Percentiles rank a stretch among this genome's conserved stretches.
Conservation (phyloP, 257 asterid genomes). For the Nicotiana undulata region DNA sequence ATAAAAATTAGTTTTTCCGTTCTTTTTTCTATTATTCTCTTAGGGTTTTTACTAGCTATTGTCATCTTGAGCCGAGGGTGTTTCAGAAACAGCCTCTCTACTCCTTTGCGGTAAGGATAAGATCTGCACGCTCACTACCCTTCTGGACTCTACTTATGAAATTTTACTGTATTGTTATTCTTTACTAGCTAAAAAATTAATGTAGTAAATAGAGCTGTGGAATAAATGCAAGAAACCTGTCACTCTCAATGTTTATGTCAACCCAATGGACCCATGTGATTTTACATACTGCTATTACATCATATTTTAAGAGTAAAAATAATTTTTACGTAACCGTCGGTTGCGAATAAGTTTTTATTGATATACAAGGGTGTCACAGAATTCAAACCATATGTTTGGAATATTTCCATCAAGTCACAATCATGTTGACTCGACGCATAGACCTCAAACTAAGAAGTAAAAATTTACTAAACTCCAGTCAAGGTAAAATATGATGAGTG, state of each 20-base stretch:
- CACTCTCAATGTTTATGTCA: background rate
- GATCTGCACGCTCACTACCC: too few relatives aligned
- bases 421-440: background rate
- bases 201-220: background rate
- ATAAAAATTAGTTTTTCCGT: background rate
- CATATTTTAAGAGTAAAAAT: background rate
- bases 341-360: background rate
- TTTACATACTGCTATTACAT: background rate
- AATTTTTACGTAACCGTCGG: background rate
- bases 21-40: background rate
- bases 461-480: too few relatives aligned
- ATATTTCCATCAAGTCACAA: background rate
- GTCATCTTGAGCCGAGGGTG: too few relatives aligned
- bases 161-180: too few relatives aligned
- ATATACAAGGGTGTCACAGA: background rate
- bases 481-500: too few relatives aligned
- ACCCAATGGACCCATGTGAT: background rate
- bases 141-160: accelerated
- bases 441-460: background rate
- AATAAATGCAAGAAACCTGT: too few relatives aligned
- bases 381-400: background rate
- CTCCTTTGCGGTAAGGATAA: accelerated
- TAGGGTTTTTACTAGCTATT: background rate
- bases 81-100: too few relatives aligned
- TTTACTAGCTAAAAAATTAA: background rate